phyloP scores from a whole-genome alignment of 768 basidiomycete species.

The Scleroderma citrinum region DNA sequence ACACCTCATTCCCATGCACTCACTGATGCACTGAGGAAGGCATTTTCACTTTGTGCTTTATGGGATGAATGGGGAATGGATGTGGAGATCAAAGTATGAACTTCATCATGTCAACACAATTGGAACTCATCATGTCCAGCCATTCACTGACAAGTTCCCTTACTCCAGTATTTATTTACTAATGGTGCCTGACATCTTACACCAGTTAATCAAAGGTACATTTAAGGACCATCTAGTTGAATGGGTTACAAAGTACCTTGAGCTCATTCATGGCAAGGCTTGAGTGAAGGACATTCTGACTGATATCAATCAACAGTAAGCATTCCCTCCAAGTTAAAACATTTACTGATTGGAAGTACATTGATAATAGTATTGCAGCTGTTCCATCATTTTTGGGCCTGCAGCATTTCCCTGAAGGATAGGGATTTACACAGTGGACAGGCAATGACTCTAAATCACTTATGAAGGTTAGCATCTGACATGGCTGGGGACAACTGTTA shows the following conservation, averaged over 20 bases:
- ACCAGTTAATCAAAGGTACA: slow-evolving; percentile 37
- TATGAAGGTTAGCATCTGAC: slow-evolving; percentile 38
- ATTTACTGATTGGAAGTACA: neutral
- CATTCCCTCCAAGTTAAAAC: neutral
- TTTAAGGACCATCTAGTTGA: slow-evolving; percentile 38
- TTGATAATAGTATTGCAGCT: slow-evolving; percentile 9
- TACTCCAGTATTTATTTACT: slow-evolving; percentile 13
- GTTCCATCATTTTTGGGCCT: slow-evolving; percentile 13
- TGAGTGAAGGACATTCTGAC: slow-evolving; percentile 23
- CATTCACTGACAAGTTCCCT: slow-evolving; percentile 30
- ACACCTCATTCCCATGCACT: neutral
- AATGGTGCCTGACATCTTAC: slow-evolving; percentile 9
- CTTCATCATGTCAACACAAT: neutral
- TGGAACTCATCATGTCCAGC: slow-evolving; percentile 11
- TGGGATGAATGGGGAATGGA: slow-evolving; percentile 26
- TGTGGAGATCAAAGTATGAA: slow-evolving; percentile 10
- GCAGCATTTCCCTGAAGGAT: slow-evolving; percentile 20
- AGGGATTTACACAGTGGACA: slow-evolving; percentile 31
- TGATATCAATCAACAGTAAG: slow-evolving; percentile 32
- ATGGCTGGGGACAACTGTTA: too few relatives aligned
- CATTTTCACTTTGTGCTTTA: slow-evolving; percentile 5
- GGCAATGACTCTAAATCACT: slow-evolving; percentile 33
- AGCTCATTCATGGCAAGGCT: slow-evolving; percentile 7
- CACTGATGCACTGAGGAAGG: neutral
- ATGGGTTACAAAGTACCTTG: slow-evolving; percentile 32